Evolutionary conservation across 805 yeast genomes (phyloP), one percentile per base, ranked within the genome.

Genomic region (Nakazawaea pomicola): DNA sequence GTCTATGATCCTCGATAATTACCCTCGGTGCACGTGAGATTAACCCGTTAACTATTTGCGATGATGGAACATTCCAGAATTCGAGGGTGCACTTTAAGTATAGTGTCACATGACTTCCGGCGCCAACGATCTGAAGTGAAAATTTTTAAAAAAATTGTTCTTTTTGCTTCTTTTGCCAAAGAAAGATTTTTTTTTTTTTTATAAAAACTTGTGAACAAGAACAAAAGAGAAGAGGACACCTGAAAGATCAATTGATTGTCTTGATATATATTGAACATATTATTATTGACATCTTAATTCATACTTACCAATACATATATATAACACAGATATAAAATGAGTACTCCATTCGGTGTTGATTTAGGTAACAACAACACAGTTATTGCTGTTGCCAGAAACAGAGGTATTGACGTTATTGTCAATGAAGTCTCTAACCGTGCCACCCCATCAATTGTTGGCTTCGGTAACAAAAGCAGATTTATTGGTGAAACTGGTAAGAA

Each of bases 371-470:
- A 78, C 74, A 85, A 78, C 75, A 80, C 96, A 50, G 97, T 91
- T 54, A 77, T 91, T 62, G 98, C 95, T 32, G 83, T 95, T 62
- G 99, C 99, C 49, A 84, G 91, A 65, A 93, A 91, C 80, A 83
- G 98, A 74, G 98, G 98, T 61, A 93, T 93, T 61, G 99, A 93
- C 67, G 83, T 93, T 57, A 87, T 93, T 57, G 98, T 93, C 70
- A 93, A 93, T 64, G 99, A 93, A 70, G 98, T 93, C 36, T 90
- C 98, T 44, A 93, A 93, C 83, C 84, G 99, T 68, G 67, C 95
- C 52, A 93, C 99, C 25, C 99, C 99, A 51, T 61, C 78, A 16
- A 64, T 67, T 51, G 93, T 93, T 53, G 98, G 96, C 25, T 93
- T 93, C 55, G 97, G 97, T 53, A 62, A 60, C 51, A 87, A 85